phyloP scores from a whole-genome alignment of 345 rosid genomes.

The Turritis glabra region DNA sequence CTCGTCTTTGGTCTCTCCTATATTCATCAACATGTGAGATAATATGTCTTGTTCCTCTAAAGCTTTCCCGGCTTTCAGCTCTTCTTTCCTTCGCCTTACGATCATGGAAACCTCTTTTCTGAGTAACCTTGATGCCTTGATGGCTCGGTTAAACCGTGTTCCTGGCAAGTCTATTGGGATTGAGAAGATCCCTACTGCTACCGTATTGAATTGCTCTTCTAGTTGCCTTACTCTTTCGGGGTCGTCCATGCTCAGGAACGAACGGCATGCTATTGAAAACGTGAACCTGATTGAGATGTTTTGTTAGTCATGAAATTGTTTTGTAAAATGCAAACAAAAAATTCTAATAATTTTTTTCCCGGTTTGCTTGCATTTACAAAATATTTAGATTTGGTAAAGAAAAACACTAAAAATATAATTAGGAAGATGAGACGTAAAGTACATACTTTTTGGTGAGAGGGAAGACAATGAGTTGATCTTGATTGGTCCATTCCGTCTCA shows the following conservation, averaged over 20 bases:
- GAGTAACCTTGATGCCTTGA: slow-evolving; percentile 26
- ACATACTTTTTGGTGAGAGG: slow-evolving; percentile 39
- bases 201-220: slow-evolving; percentile 8
- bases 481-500: slow-evolving; percentile 36
- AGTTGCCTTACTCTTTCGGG: slow-evolving; percentile 18
- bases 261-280: slow-evolving; percentile 43
- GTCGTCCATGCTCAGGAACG: slow-evolving; percentile 44
- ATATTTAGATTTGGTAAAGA: neutral
- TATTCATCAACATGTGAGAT: slow-evolving; percentile 29
- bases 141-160: slow-evolving; percentile 36
- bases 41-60: slow-evolving; percentile 30
- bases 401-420: no score
- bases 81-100: slow-evolving; percentile 26
- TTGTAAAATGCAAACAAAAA: neutral
- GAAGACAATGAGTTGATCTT: slow-evolving; percentile 34
- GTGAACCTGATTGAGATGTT: slow-evolving; percentile 26
- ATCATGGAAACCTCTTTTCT: slow-evolving; percentile 31
- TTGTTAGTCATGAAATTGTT: neutral
- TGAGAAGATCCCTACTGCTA: slow-evolving; percentile 26
- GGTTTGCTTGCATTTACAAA: neutral
- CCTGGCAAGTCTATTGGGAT: slow-evolving; percentile 41
- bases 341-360: no score
- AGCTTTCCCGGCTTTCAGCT: slow-evolving; percentile 13
- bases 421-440: neutral
- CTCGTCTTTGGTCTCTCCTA: slow-evolving; percentile 27